Conservation (phyloP, 2,329 filamentous ascomycete species). For the Cyphellophora attinorum region DNA sequence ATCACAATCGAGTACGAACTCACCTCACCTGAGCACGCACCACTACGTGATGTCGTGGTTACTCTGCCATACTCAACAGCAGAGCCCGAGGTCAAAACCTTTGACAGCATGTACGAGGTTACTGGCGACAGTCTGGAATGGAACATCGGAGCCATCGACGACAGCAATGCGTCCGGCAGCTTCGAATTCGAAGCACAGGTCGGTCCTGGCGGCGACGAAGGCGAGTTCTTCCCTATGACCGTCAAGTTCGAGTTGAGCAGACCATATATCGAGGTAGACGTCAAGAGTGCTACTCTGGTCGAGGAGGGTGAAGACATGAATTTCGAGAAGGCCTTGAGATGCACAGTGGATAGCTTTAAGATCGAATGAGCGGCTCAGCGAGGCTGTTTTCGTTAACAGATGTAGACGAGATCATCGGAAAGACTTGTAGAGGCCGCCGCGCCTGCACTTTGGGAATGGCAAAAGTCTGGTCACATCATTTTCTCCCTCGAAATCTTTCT, state of each 20-base stretch:
- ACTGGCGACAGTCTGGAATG: constrained; percentile 88
- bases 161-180: constrained; percentile 70
- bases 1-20: constrained; percentile 95
- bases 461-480: no score
- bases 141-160: constrained; percentile 78
- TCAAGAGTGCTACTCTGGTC: constrained; percentile 38
- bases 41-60: constrained; percentile 74
- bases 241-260: constrained; percentile 77
- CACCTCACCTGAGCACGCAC: constrained; percentile 55
- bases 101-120: constrained; percentile 89
- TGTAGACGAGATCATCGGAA: no score
- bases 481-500: no score
- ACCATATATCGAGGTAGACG: constrained; percentile 88
- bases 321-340: constrained; percentile 37
- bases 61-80: constrained; percentile 76
- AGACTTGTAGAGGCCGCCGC: no score
- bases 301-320: constrained; percentile 34
- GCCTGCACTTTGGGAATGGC: no score
- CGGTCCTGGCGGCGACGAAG: constrained; percentile 71
- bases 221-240: constrained; percentile 97
- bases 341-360: constrained; percentile 32
- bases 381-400: no score
- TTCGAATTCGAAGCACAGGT: constrained; percentile 94
- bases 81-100: constrained; percentile 83
- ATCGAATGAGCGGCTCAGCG: constrained; percentile 36